Base-by-base conservation (phyloP, 202 grass and related monocot genomes). In the Bolboschoenoplectus hybrid region DNA sequence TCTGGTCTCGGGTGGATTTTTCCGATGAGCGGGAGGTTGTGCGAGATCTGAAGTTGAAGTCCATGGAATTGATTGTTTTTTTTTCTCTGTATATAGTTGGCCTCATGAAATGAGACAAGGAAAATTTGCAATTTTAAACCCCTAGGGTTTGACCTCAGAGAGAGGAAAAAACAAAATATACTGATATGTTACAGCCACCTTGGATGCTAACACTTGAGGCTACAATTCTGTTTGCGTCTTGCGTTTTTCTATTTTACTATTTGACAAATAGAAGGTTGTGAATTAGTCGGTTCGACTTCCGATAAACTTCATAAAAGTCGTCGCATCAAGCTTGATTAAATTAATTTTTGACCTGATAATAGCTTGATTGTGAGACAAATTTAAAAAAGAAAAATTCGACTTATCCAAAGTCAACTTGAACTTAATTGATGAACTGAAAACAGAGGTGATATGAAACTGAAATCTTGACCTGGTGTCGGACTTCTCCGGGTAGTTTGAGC, bases 51-150 rank as follows among this genome's bases (percentile, higher is more conserved):
- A 11, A 67, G 65, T 67, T 67, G 36, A 40, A 9, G 10, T 67
- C 36, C 65, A 67, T 67, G 10, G 10, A 67, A 11, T 67, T 40
- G 45, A 9, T 53, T 47, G 76, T 84, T 93, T 89, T 84, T 93
- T 89, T 87, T 80, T 88, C 87, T 80, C 68, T 51, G 68, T 67
- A 41, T 71, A 88, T 67, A 86, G 86, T 88, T 91, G 88, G 84
- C 83, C 80, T 86, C 86, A 88, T 90, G 86, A 92, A 90, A 85
- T 88, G 90, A 94, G 89, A 91, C 85, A 94, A 26, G 26, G 67
- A 58, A 32, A 83, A 44, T 80, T 56, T 63, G 63, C 20, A 3
- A 67, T 63, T 66, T 35, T 66, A 52, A 45, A 74, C 63, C 55
- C 80, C 75, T 52, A 57, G 81, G 49, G 9, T 67, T 57, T 14